These are phyloP conservation scores for Venturia asperata DNA, from an alignment of 2,329 filamentous ascomycete genomes.

Conservation along the genomic window DNA sequence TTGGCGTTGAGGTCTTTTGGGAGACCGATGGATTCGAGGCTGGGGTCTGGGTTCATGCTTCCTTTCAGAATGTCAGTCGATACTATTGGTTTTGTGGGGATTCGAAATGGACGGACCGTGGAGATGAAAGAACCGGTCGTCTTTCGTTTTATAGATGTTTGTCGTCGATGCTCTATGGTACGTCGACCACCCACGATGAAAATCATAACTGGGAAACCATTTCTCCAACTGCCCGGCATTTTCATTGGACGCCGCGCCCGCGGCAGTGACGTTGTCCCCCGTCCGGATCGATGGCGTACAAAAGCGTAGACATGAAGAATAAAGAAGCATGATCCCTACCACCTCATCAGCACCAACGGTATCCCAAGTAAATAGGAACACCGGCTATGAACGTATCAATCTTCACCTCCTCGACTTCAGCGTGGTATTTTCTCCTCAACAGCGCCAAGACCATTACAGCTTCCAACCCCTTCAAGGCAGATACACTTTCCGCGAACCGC, in stretches of 20 bases:
- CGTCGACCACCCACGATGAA: constrained; percentile 22
- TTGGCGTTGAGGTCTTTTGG: constrained; percentile 28
- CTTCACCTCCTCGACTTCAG: constrained; percentile 34
- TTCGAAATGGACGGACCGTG: constrained; percentile 31
- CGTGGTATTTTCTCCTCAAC: constrained; percentile 40
- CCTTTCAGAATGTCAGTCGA: no score
- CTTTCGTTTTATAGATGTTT: constrained; percentile 43
- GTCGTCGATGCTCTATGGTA: constrained; percentile 33
- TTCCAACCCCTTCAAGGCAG: constrained; percentile 44
- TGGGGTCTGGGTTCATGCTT: constrained; percentile 41
- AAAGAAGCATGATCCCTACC: constrained; percentile 36
- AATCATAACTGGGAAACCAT: constrained; percentile 25
- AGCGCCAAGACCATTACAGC: constrained; percentile 41
- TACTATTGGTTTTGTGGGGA: no score
- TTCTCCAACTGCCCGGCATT: constrained; percentile 25
- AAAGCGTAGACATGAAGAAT: constrained; percentile 25
- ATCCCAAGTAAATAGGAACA: not conserved
- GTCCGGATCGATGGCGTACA: constrained; percentile 20
- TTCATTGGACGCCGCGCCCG: constrained; percentile 10
- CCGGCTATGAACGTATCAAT: constrained; percentile 40
- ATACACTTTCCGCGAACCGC: constrained; percentile 49
- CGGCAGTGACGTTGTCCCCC: not conserved
- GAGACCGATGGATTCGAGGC: constrained; percentile 31
- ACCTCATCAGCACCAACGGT: constrained; percentile 5
- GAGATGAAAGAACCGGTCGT: constrained; percentile 41